Evolutionary conservation across 805 yeast genomes (phyloP), one percentile per base, ranked within the genome.

Genomic region (Grigorovia humatica): DNA sequence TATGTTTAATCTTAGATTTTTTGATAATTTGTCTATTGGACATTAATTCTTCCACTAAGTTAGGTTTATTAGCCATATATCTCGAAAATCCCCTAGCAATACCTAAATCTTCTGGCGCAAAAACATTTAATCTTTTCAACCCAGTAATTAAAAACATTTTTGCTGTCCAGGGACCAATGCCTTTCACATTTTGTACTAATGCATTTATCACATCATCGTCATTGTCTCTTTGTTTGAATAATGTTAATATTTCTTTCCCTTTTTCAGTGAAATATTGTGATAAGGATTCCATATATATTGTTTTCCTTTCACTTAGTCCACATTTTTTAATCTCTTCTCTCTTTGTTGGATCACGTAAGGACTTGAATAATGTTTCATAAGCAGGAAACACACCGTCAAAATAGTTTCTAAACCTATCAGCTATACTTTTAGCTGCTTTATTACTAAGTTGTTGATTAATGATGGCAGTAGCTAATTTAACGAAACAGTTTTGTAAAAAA

Each of bases 151-250:
- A 67, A 66, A 88, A 90, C 96, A 90, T 90, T 51, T 84, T 85
- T 0, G 93, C 90, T 4, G 89, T 80, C 98, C 98, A 90, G 1
- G 75, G 75, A 0, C 93, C 95, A 17, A 86, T 76, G 0, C 95
- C 95, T 59, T 85, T 84, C 55, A 85, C 70, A 50, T 62, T 59
- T 27, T 64, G 63, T 0, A 77, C 75, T 50, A 83, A 65, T 52
- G 75, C 76, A 18, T 72, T 72, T 1, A 75, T 61, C 15, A 84
- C 67, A 20, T 70, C 79, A 1, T 76, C 77, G 47, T 77, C 73
- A 2, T 71, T 54, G 38, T 68, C 68, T 0, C 51, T 52, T 4
- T 56, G 52, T 2, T 53, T 44, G 54, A 82, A 76, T 48, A 76
- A 68, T 1, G 66, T 67, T 1, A 63, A 59, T 1, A 70, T 62